Conservation (phyloP, 2,329 filamentous ascomycete species). For the Penicillium sp. region DNA sequence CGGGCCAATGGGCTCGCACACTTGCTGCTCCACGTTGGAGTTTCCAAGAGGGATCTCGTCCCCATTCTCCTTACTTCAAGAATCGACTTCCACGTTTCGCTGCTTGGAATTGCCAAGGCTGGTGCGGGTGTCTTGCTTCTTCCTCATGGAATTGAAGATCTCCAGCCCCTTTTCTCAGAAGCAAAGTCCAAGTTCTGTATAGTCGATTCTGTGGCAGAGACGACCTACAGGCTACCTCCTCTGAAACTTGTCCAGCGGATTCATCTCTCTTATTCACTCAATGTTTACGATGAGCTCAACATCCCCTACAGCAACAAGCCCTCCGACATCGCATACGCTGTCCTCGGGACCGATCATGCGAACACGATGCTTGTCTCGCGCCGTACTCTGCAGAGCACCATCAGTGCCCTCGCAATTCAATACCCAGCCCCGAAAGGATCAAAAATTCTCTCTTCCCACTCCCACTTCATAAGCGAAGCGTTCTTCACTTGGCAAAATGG, state of each 20-base stretch:
- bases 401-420: slow-evolving; percentile 64
- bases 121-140: slow-evolving; percentile 81
- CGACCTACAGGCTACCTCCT: background rate
- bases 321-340: slow-evolving; percentile 68
- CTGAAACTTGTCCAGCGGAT: slow-evolving; percentile 17
- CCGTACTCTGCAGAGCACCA: slow-evolving; percentile 72
- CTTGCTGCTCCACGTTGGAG: slow-evolving; percentile 52
- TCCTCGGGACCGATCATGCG: slow-evolving; percentile 69
- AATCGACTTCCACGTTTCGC: slow-evolving; percentile 67
- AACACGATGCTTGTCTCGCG: slow-evolving; percentile 77
- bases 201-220: slow-evolving; percentile 17
- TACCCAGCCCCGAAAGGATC: slow-evolving; percentile 62
- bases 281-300: slow-evolving; percentile 16
- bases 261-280: slow-evolving; percentile 11
- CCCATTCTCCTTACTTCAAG: slow-evolving; percentile 79
- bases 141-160: slow-evolving; percentile 65
- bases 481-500: slow-evolving; percentile 80
- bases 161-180: slow-evolving; percentile 63
- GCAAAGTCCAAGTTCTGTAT: slow-evolving; percentile 56
- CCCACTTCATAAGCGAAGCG: slow-evolving; percentile 83
- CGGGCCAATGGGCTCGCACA: slow-evolving; percentile 66
- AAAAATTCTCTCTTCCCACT: slow-evolving; percentile 77
- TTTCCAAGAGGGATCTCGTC: slow-evolving; percentile 60
- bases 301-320: slow-evolving; percentile 19
- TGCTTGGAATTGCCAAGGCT: slow-evolving; percentile 72